Percentiles rank a stretch among this genome's conserved stretches.
Conservation (phyloP, 2,329 filamentous ascomycete genomes). For the Mycocentrospora acerina region DNA sequence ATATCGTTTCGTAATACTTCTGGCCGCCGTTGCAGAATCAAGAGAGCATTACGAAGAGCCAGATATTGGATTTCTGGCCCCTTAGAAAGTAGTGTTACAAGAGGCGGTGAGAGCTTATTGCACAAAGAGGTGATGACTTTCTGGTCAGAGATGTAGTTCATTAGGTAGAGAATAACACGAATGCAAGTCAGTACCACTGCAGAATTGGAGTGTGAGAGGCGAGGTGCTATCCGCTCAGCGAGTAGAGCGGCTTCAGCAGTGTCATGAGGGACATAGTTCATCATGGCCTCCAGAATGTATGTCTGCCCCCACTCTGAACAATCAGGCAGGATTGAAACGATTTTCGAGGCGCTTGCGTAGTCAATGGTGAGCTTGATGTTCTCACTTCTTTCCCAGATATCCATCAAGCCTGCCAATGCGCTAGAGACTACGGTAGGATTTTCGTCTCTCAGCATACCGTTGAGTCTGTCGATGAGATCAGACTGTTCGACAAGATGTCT, state of each 20-base stretch:
- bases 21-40: conserved; percentile 89
- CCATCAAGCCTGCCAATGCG: conserved; percentile 85
- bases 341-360: conserved; percentile 95
- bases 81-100: conserved; percentile 93
- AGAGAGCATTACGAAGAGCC: conserved; percentile 85
- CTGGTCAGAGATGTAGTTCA: conserved; percentile 96
- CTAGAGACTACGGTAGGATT: conserved; percentile 97
- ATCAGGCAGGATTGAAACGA: conserved; percentile 93
- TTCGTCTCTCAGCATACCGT: conserved; percentile 86
- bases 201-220: conserved; percentile 94
- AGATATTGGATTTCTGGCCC: conserved; percentile 98
- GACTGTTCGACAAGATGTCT: conserved; percentile 84
- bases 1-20: conserved; percentile 97
- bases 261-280: conserved; percentile 96
- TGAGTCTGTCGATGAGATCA: conserved; percentile 88
- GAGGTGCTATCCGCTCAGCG: conserved; percentile 91
- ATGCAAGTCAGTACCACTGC: conserved; percentile 95
- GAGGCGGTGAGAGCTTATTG: conserved; percentile 88
- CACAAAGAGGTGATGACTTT: conserved; percentile 85
- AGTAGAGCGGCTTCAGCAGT: conserved; percentile 82
- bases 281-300: conserved; percentile 95
- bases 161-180: conserved; percentile 91
- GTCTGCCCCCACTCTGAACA: conserved; percentile 99
- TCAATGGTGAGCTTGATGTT: conserved; percentile 98
- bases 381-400: conserved; percentile 98